phyloP scores from a whole-genome alignment of 2,329 filamentous ascomycete species.

The Tolypocladium capitatum region DNA sequence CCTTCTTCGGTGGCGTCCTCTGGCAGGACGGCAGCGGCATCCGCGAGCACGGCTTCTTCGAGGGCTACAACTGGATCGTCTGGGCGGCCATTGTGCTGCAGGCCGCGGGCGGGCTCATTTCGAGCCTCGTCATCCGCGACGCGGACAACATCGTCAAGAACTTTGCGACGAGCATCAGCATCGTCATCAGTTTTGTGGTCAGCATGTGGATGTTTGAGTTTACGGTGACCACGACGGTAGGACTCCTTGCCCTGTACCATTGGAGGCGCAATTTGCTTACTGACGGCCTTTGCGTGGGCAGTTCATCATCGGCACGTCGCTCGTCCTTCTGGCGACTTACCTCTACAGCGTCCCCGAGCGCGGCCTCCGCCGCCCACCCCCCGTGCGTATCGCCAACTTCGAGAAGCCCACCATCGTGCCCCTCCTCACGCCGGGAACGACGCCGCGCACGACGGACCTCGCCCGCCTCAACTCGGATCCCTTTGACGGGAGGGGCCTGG shows the following conservation, averaged over 20 bases:
- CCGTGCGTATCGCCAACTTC: conserved; percentile 57
- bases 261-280: not conserved
- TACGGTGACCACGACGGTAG: conserved; percentile 55
- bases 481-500: conserved; percentile 25
- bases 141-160: conserved; percentile 74
- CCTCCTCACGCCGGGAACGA: conserved; percentile 22
- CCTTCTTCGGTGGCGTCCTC: conserved; percentile 72
- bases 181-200: conserved; percentile 72
- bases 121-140: conserved; percentile 27
- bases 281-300: conserved; percentile 22
- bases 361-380: conserved; percentile 40
- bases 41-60: conserved; percentile 76
- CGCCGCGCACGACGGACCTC: conserved; percentile 17
- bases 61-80: conserved; percentile 85
- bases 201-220: conserved; percentile 82
- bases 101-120: conserved; percentile 71
- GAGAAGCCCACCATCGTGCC: conserved; percentile 58
- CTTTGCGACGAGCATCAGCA: conserved; percentile 84
- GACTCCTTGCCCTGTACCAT: conserved; percentile 17
- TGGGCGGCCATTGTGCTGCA: conserved; percentile 78
- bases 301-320: conserved; percentile 68
- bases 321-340: conserved; percentile 74
- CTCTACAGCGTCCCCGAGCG: conserved; percentile 63
- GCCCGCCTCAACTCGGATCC: conserved; percentile 25
- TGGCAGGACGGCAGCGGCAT: conserved; percentile 81